A percentile compares a stretch with the other conserved stretches of the same genome.
These are phyloP conservation scores for Tanacetum coccineum DNA, from an alignment of 129 eudicot species.

Conservation along the genomic window DNA sequence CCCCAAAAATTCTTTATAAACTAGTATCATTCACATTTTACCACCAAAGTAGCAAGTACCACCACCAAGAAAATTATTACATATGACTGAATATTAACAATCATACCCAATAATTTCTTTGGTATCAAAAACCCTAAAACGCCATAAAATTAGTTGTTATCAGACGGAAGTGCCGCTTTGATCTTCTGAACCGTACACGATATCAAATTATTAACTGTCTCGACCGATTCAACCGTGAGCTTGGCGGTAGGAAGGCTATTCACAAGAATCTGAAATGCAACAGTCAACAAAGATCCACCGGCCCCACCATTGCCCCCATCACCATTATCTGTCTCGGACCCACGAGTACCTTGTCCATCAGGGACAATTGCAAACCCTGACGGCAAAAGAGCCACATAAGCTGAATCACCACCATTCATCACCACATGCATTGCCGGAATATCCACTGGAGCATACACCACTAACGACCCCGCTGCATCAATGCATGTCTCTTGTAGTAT, in stretches of 20 bases:
- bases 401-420: slow-evolving; percentile 97
- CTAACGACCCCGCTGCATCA: slow-evolving; percentile 92
- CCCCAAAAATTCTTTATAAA: slow-evolving; percentile 35
- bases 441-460: slow-evolving; percentile 95
- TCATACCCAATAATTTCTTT: slow-evolving; percentile 34
- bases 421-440: slow-evolving; percentile 97
- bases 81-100: slow-evolving; percentile 21
- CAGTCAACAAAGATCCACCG: slow-evolving; percentile 79
- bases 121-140: slow-evolving; percentile 14
- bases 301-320: slow-evolving; percentile 22
- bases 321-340: slow-evolving; percentile 35
- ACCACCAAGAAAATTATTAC: slow-evolving; percentile 19
- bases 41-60: slow-evolving; percentile 5
- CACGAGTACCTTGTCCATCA: slow-evolving; percentile 57
- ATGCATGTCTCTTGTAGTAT: slow-evolving; percentile 89
- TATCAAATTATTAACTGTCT: slow-evolving; percentile 89
- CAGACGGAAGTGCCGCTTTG: slow-evolving; percentile 76
- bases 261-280: slow-evolving; percentile 90
- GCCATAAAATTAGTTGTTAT: slow-evolving; percentile 40
- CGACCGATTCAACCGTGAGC: slow-evolving; percentile 95
- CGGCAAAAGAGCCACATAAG: slow-evolving; percentile 90
- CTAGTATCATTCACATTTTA: slow-evolving; percentile 28
- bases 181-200: slow-evolving; percentile 95
- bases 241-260: slow-evolving; percentile 90
- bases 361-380: slow-evolving; percentile 92